Conservation (phyloP, 805 yeast genomes). For the Candida andamanensis region DNA sequence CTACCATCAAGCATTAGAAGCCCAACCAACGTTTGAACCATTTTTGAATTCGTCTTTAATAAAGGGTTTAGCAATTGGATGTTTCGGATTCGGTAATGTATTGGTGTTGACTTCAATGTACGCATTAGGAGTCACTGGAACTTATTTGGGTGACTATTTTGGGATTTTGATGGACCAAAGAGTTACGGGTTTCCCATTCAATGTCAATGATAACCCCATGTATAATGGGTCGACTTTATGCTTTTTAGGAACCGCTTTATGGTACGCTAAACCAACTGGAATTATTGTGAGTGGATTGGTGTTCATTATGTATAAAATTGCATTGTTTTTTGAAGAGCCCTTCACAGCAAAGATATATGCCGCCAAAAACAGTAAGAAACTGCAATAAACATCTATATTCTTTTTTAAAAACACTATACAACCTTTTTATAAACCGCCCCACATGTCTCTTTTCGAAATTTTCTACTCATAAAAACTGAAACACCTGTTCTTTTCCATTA, state of each 20-base stretch:
- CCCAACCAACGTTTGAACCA: slow-evolving; percentile 63
- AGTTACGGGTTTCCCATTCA: slow-evolving; percentile 92
- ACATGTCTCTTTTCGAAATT: too few species aligned
- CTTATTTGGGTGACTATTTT: slow-evolving; percentile 95
- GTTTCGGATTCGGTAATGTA: slow-evolving; percentile 68
- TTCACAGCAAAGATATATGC: slow-evolving; percentile 90
- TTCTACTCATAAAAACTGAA: slow-evolving; percentile 7
- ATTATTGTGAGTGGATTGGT: slow-evolving; percentile 68
- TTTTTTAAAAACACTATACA: neutral
- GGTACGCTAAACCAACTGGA: slow-evolving; percentile 89
- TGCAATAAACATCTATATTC: neutral
- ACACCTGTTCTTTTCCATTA: slow-evolving; percentile 26
- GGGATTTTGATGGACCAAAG: slow-evolving; percentile 90
- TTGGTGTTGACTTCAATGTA: slow-evolving; percentile 85
- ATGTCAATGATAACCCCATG: slow-evolving; percentile 90
- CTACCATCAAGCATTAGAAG: slow-evolving; percentile 62
- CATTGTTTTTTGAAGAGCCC: slow-evolving; percentile 89
- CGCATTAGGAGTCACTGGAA: slow-evolving; percentile 90
- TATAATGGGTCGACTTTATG: slow-evolving; percentile 88
- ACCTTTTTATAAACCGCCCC: neutral
- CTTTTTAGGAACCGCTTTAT: slow-evolving; percentile 85
- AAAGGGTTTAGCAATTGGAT: slow-evolving; percentile 47
- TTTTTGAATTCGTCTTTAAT: slow-evolving; percentile 37
- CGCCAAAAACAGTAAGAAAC: slow-evolving; percentile 2
- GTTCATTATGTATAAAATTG: slow-evolving; percentile 74